Evolutionary conservation across 495 filamentous ascomycete species (phyloP), one percentile per base, ranked within the genome.

Genomic region (Neurospora sp.): DNA sequence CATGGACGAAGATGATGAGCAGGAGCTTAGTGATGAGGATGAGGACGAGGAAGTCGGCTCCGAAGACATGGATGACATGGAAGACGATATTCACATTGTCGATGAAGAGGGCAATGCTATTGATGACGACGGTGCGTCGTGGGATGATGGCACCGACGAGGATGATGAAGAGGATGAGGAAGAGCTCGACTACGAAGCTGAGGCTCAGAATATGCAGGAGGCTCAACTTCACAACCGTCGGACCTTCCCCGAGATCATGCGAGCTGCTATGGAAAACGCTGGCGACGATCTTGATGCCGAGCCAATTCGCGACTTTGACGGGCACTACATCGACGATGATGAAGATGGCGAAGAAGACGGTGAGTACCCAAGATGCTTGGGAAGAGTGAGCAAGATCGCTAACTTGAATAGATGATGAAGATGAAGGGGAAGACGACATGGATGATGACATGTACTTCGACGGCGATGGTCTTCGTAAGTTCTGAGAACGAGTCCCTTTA

Each of bases 391-490:
- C 54, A 2, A 36, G 54, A 28, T n/a, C 38, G 72, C 79, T 81
- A 71, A 81, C 73, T 37, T 75, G 79, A 84, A 21, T 79, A 78
- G 7, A 72, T 81, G 85, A 86, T 70, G 90, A 92, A 10, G 90
- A 92, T 59, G 90, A 90, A 4, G 91, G 92, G 21, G 92, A 92
- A 70, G 92, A 93, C 39, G 93, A 94, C 69, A 83, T 87, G 70
- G 89, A 91, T 37, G 88, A 90, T 5, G 89, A 91, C 71, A 83
- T 85, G 71, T 84, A 89, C 75, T 91, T 89, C 76, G 87, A 90
- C 73, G 88, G 91, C 40, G 90, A 90, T 69, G 90, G 90, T 79
- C 89, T 89, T 75, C 90, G 91, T 92, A 83, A 82, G 90, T 88
- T 76, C 11, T 31, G 24, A 24, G 17, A 42, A 45, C 36, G 5